phyloP scores from a whole-genome alignment of 441 rosid genomes.

The Melianthus villosus region DNA sequence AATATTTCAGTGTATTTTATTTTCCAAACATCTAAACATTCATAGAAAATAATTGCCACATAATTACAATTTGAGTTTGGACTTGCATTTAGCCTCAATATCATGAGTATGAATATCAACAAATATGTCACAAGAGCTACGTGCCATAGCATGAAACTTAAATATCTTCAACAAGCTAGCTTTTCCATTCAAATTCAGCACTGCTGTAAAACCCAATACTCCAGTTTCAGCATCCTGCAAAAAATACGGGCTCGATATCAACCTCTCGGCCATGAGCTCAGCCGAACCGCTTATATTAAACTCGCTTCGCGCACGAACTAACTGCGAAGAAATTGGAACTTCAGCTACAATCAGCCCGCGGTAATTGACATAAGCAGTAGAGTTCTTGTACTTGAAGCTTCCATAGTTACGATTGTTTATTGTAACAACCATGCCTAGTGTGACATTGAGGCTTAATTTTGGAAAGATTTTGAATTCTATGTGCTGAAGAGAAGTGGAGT shows the following conservation, averaged over 20 bases:
- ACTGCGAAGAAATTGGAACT: neutral
- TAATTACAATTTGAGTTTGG: neutral
- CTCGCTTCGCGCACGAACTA: neutral
- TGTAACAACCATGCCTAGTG: conserved; percentile 2
- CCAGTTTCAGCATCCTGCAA: neutral
- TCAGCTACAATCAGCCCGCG: neutral
- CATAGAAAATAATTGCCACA: too few species aligned
- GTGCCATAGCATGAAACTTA: neutral
- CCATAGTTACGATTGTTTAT: conserved; percentile 2
- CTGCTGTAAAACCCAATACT: neutral
- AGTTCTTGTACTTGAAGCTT: conserved; percentile 4
- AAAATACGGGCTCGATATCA: neutral
- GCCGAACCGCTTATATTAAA: neutral
- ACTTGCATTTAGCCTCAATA: neutral
- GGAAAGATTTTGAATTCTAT: neutral
- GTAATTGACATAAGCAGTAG: conserved; percentile 2
- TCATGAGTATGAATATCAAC: neutral
- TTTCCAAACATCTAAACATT: too few species aligned
- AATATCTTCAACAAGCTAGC: neutral
- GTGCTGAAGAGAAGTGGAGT: neutral
- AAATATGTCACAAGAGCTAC: conserved; percentile 1
- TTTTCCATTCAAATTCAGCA: neutral
- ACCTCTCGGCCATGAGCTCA: neutral
- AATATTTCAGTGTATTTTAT: too few species aligned
- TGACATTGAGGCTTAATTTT: neutral